Percentiles rank a stretch among this genome's conserved stretches.
phyloP scores from a whole-genome alignment of 1,284 basidiomycete genomes.

The Trichosporon asahii region DNA sequence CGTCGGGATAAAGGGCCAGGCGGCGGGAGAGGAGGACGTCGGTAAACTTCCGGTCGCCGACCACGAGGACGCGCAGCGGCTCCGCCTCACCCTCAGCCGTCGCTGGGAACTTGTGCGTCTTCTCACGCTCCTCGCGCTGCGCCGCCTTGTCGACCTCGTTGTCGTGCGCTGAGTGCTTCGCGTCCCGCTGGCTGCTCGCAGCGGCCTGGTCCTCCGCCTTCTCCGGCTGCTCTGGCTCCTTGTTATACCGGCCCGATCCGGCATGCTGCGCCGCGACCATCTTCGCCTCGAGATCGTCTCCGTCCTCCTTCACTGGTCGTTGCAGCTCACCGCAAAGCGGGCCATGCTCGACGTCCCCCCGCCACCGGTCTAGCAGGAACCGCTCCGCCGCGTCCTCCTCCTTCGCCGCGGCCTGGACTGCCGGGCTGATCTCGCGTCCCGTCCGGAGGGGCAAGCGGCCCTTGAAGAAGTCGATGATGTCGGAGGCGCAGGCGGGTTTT shows the following conservation, averaged over 20 bases:
- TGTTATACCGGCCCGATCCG: not conserved
- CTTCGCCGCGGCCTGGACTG: slow-evolving; percentile 13
- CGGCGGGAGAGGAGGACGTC: slow-evolving; percentile 83
- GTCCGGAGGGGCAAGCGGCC: slow-evolving; percentile 30
- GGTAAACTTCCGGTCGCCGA: slow-evolving; percentile 88
- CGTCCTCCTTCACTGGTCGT: not conserved
- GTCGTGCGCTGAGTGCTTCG: not conserved
- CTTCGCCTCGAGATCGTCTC: slow-evolving; percentile 15
- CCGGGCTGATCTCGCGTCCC: not conserved
- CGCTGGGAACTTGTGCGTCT: not conserved
- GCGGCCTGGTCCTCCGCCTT: not conserved
- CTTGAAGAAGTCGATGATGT: slow-evolving; percentile 63
- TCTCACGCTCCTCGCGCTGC: slow-evolving; percentile 11
- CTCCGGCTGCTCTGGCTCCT: slow-evolving; percentile 2
- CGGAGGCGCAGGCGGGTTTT: slow-evolving; percentile 73
- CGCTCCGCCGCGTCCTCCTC: slow-evolving; percentile 34
- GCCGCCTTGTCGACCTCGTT: slow-evolving; percentile 5
- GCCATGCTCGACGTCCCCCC: slow-evolving; percentile 30
- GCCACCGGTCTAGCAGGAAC: slow-evolving; percentile 29
- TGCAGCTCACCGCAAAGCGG: slow-evolving; percentile 36
- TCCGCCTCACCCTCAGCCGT: slow-evolving; percentile 20
- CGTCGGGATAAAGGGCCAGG: slow-evolving; percentile 39
- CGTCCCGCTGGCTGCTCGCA: not conserved
- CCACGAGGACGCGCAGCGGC: slow-evolving; percentile 63
- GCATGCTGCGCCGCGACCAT: slow-evolving; percentile 20